Conservation (phyloP, 768 basidiomycete genomes). For the Sistotremastrum suecicum region DNA sequence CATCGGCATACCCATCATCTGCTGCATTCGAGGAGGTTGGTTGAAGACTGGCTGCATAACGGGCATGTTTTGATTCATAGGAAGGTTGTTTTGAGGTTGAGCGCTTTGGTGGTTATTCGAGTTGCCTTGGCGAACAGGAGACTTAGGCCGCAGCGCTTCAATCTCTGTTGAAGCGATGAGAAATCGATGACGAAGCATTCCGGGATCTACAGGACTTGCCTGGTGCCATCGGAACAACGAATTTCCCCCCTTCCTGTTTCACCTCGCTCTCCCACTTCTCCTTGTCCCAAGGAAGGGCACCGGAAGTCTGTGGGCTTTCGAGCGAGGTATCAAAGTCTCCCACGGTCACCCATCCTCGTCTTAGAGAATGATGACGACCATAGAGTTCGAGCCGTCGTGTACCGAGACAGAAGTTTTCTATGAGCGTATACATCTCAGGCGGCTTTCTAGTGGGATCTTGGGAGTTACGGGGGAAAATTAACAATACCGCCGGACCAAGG, state of each 20-base stretch:
- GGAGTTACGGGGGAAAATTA: background rate
- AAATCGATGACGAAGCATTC: slow-evolving; percentile 5
- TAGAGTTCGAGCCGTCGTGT: slow-evolving; percentile 85
- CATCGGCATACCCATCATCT: slow-evolving; percentile 9
- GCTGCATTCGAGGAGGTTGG: slow-evolving; percentile 5
- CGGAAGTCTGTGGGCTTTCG: slow-evolving; percentile 16
- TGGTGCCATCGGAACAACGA: slow-evolving; percentile 54
- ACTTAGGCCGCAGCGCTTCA: slow-evolving; percentile 74
- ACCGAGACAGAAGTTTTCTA: slow-evolving; percentile 97
- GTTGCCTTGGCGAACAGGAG: slow-evolving; percentile 41
- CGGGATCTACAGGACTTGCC: slow-evolving; percentile 14
- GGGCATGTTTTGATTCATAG: slow-evolving; percentile 7
- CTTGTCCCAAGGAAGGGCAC: slow-evolving; percentile 36
- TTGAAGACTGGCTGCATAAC: slow-evolving; percentile 7
- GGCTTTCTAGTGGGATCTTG: slow-evolving; percentile 74
- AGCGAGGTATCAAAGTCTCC: slow-evolving; percentile 38
- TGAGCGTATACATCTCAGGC: slow-evolving; percentile 88
- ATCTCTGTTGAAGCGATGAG: slow-evolving; percentile 37
- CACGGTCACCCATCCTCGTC: slow-evolving; percentile 91
- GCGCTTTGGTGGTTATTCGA: slow-evolving; percentile 8
- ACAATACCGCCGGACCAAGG: background rate
- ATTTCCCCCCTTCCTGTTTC: slow-evolving; percentile 38
- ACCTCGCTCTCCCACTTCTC: slow-evolving; percentile 53
- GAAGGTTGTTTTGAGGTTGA: slow-evolving; percentile 2
- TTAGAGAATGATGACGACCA: slow-evolving; percentile 50